Conservation (phyloP, 2,329 filamentous ascomycete genomes). For the Sordariomycetes sp. region DNA sequence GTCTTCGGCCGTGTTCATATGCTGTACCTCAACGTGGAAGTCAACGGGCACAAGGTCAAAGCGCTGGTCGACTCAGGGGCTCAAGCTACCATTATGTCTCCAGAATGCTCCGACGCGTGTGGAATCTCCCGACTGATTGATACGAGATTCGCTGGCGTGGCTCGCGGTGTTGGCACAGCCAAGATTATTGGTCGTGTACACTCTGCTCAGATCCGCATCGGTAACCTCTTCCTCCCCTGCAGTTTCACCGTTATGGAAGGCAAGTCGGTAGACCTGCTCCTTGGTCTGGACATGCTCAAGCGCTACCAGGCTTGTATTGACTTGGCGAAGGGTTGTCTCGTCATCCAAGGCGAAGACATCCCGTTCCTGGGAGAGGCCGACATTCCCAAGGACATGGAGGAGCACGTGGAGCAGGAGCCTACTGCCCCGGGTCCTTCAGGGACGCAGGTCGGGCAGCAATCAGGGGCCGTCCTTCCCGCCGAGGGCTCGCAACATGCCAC, state of each 20-base stretch:
- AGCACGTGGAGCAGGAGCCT: slow-evolving; percentile 68
- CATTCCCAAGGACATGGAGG: slow-evolving; percentile 79
- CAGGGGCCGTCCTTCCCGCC: slow-evolving; percentile 57
- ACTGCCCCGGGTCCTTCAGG: slow-evolving; percentile 78
- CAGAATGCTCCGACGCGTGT: slow-evolving; percentile 79
- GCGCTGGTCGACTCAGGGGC: slow-evolving; percentile 96
- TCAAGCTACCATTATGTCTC: slow-evolving; percentile 98
- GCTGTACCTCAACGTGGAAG: slow-evolving; percentile 91
- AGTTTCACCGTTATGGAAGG: slow-evolving; percentile 99
- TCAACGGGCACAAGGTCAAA: slow-evolving; percentile 88
- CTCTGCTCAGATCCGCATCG: slow-evolving; percentile 90
- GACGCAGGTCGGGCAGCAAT: slow-evolving; percentile 76
- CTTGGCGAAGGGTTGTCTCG: slow-evolving; percentile 70
- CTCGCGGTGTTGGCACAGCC: slow-evolving; percentile 87
- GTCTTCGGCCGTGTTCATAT: slow-evolving; percentile 93
- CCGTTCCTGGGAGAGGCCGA: slow-evolving; percentile 88
- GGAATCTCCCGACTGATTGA: slow-evolving; percentile 96
- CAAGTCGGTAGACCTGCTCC: slow-evolving; percentile 85
- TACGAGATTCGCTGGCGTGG: slow-evolving; percentile 82
- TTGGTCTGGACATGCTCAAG: slow-evolving; percentile 95
- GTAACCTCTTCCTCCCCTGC: slow-evolving; percentile 76
- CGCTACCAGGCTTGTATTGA: slow-evolving; percentile 91
- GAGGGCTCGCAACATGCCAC: slow-evolving; percentile 10
- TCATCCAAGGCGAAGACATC: slow-evolving; percentile 83
- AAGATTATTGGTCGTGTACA: slow-evolving; percentile 93